Base-by-base conservation (phyloP, 2,329 filamentous ascomycete genomes). In the Aphanocladium album region DNA sequence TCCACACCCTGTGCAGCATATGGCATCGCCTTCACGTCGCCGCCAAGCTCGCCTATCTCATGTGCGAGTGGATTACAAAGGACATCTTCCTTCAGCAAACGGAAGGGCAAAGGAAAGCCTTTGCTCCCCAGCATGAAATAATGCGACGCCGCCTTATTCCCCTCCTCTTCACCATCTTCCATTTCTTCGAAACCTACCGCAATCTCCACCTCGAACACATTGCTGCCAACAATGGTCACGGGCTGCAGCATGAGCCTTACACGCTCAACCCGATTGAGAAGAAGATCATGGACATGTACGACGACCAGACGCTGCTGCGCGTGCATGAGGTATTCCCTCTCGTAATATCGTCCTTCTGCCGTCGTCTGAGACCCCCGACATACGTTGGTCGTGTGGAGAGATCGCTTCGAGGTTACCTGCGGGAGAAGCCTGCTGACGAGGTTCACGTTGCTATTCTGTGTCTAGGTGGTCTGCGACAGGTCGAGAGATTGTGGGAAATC, bases 1-100 rank as follows among this genome's bases (percentile, higher is more conserved):
- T 88, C 37, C 83, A 86, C 66, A 82, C 87, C 63, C 71, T 88
- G 0, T 88, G 85, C 66, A 81, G 84, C 21, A 74, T 88, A 65
- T 88, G 85, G 85, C 85, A 88, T 69, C 80, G 85, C 19, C 71
- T 88, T 1, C 84, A 88, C 66, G 84, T 88, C 27, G 83, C 85
- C 14, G 80, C 83, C 11, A 88, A 88, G 70, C 71, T 88, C 16
- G 80, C 85, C 0, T 80, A 79, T 61, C 73, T 85, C 57, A 87
- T 88, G 72, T 84, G 83, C 64, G 82, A 86, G 65, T 84, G 85
- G 79, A 83, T 86, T 16, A 85, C 82, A 3, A 86, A 86, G 65
- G 85, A 88, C 63, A 85, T 88, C 14, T 88, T 88, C 64, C 69
- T 87, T 17, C 76, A 83, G 56, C 82, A 78, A 19, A 84, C 83